A percentile compares a stretch with the other conserved stretches of the same genome.
phyloP scores from a whole-genome alignment of 495 filamentous ascomycete genomes.

The Durotheca rogersii region DNA sequence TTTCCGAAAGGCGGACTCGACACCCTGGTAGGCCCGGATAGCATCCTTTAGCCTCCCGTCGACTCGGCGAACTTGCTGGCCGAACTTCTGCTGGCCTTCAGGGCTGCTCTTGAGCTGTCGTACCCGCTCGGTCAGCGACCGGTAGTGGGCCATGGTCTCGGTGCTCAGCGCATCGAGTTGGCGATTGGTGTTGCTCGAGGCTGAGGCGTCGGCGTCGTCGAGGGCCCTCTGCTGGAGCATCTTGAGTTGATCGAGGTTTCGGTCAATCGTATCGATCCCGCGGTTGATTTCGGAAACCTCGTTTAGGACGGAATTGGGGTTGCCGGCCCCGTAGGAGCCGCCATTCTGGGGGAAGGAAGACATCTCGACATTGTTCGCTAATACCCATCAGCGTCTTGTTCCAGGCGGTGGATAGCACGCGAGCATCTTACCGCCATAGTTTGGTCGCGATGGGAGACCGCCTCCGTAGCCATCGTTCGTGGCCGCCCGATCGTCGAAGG shows the following conservation, averaged over 20 bases:
- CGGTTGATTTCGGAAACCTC: conserved; percentile 76
- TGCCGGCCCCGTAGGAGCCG: conserved; percentile 44
- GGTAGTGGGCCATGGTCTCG: conserved; percentile 79
- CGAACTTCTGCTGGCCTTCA: conserved; percentile 68
- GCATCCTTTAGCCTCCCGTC: conserved; percentile 76
- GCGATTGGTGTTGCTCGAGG: conserved; percentile 51
- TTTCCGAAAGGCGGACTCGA: conserved; percentile 74
- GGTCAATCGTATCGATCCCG: conserved; percentile 73
- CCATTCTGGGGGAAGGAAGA: conserved; percentile 53
- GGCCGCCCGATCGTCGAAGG: conserved; percentile 51
- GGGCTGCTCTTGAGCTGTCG: conserved; percentile 77
- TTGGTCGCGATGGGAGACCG: conserved; percentile 41
- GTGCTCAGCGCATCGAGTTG: conserved; percentile 61
- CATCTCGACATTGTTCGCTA: conserved; percentile 64
- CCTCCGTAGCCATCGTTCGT: conserved; percentile 36
- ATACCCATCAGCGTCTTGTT: conserved; percentile 10
- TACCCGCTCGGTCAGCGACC: conserved; percentile 69
- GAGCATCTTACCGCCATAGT: too few species aligned
- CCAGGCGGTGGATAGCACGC: too few species aligned
- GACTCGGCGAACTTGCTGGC: conserved; percentile 73
- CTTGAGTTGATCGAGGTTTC: conserved; percentile 58
- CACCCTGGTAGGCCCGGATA: conserved; percentile 74
- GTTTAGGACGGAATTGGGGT: conserved; percentile 75
- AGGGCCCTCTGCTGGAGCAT: conserved; percentile 59
- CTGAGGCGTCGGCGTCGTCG: conserved; percentile 58